Conservation (phyloP, 805 yeast genomes). For the Ogataea paradorogensis region DNA sequence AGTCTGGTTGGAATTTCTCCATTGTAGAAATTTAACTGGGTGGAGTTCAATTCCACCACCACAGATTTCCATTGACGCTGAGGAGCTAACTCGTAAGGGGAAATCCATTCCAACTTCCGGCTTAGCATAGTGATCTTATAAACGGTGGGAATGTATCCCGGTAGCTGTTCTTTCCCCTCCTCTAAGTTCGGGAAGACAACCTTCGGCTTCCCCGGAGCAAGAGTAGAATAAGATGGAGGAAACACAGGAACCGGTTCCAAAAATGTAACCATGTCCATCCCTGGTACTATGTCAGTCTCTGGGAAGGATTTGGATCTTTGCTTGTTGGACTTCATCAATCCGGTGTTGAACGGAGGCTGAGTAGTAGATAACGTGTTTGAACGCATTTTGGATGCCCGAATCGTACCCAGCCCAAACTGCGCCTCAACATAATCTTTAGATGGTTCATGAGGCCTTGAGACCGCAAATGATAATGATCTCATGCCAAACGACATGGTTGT, state of each 20-base stretch:
- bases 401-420: not conserved
- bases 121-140: slow-evolving; percentile 53
- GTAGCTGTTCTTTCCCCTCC: slow-evolving; percentile 47
- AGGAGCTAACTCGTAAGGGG: slow-evolving; percentile 72
- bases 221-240: slow-evolving; percentile 37
- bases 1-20: slow-evolving; percentile 28
- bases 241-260: slow-evolving; percentile 38
- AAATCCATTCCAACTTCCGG: slow-evolving; percentile 70
- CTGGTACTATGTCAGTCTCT: not conserved
- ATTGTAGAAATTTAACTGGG: slow-evolving; percentile 72
- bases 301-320: slow-evolving; percentile 9
- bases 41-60: slow-evolving; percentile 76
- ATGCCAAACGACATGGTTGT: not conserved
- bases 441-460: not conserved
- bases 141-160: slow-evolving; percentile 65
- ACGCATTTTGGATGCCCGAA: not conserved
- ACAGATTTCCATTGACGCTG: slow-evolving; percentile 67
- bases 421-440: not conserved
- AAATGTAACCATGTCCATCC: slow-evolving; percentile 9
- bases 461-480: not conserved
- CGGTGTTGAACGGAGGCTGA: slow-evolving; percentile 6
- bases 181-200: slow-evolving; percentile 31
- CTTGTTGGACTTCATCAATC: not conserved
- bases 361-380: slow-evolving; percentile 2
- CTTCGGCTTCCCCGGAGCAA: slow-evolving; percentile 37